Evolutionary conservation across 495 filamentous ascomycete species (phyloP).

Genomic region (Daldinia vernicosa): DNA sequence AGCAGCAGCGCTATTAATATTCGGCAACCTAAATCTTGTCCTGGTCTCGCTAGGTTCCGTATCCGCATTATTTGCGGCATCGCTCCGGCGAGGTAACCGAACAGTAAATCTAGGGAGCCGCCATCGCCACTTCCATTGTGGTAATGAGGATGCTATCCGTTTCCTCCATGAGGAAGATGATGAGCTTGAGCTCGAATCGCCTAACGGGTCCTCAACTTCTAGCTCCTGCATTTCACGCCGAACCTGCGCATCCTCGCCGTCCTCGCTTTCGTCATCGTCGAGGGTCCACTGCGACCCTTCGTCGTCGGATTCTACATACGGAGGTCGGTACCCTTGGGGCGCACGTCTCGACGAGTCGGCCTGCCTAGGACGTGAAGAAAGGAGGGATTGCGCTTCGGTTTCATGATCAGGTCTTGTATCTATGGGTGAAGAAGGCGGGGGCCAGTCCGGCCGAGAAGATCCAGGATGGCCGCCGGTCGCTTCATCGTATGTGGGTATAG

Average conservation of each 20-base stretch:
- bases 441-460: slow-evolving; percentile 47
- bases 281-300: slow-evolving; percentile 53
- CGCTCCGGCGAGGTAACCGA: slow-evolving; percentile 48
- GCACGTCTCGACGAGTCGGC: slow-evolving; percentile 49
- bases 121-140: slow-evolving; percentile 61
- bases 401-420: slow-evolving; percentile 48
- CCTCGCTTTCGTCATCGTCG: slow-evolving; percentile 53
- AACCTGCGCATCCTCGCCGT: slow-evolving; percentile 64
- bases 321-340: slow-evolving; percentile 70
- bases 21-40: slow-evolving; percentile 42
- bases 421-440: slow-evolving; percentile 43
- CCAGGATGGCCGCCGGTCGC: slow-evolving; percentile 65
- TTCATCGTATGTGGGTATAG: slow-evolving; percentile 96
- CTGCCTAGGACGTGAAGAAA: slow-evolving; percentile 54
- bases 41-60: slow-evolving; percentile 32
- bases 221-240: slow-evolving; percentile 87
- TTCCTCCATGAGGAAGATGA: slow-evolving; percentile 58
- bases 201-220: slow-evolving; percentile 81
- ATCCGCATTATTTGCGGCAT: slow-evolving; percentile 19
- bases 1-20: slow-evolving; percentile 40
- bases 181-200: slow-evolving; percentile 48
- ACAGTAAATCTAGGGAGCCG: slow-evolving; percentile 56
- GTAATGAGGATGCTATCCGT: slow-evolving; percentile 58
- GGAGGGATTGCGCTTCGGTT: slow-evolving; percentile 67
- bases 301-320: slow-evolving; percentile 74